phyloP scores from a whole-genome alignment of 352 stramenopile genomes.

The Phytophthora nicotianae region DNA sequence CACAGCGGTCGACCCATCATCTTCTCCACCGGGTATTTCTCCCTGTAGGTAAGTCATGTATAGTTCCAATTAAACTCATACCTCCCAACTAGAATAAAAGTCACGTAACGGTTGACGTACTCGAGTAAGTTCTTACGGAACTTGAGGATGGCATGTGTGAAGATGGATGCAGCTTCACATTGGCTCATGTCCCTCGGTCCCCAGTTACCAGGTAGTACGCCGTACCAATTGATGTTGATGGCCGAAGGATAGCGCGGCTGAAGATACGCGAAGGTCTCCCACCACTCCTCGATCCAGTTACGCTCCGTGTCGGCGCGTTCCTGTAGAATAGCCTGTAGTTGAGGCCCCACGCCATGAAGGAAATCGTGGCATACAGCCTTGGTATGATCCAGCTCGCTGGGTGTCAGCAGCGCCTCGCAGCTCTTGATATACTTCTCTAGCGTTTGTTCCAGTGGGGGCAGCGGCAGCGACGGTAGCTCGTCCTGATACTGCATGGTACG shows the following conservation, averaged over 20 bases:
- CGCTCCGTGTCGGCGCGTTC: constrained; percentile 83
- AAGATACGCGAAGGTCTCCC: constrained; percentile 97
- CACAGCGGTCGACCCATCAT: constrained; percentile 94
- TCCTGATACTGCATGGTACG: constrained; percentile 85
- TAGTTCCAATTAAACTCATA: neutral
- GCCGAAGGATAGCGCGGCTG: constrained; percentile 94
- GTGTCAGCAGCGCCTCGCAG: constrained; percentile 88
- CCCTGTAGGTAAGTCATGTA: constrained; percentile 58
- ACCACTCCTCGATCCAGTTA: constrained; percentile 95
- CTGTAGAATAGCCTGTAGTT: constrained; percentile 91
- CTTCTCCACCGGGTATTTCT: constrained; percentile 92
- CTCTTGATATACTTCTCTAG: constrained; percentile 93
- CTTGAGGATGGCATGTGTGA: constrained; percentile 85
- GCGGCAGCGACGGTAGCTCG: constrained; percentile 91
- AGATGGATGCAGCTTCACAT: constrained; percentile 88
- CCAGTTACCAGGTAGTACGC: constrained; percentile 94
- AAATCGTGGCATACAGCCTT: constrained; percentile 93
- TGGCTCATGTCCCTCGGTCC: constrained; percentile 92
- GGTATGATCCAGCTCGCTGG: constrained; percentile 89
- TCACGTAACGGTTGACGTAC: constrained; percentile 41
- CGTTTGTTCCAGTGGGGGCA: constrained; percentile 94
- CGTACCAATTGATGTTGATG: constrained; percentile 98
- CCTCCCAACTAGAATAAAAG: neutral
- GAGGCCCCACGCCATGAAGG: constrained; percentile 82
- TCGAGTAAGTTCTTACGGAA: constrained; percentile 93